Conservation (phyloP, 1,284 basidiomycete species). For the Heliocybe sulcata region DNA sequence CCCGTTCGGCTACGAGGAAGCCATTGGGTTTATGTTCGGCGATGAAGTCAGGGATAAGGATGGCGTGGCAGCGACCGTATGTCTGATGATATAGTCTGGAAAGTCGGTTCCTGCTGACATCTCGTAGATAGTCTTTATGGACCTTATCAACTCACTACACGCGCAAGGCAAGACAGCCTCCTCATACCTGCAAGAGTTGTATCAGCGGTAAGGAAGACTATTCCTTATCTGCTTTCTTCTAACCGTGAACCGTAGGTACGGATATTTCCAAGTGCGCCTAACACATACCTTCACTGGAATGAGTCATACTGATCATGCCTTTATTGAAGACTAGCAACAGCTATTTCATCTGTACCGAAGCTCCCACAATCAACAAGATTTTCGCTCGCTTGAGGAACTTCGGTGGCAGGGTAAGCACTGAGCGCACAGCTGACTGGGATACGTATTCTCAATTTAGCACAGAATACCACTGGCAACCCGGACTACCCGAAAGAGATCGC, state of each 20-base stretch:
- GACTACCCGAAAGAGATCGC: constrained; percentile 59
- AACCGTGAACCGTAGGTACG: constrained; percentile 27
- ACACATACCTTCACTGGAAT: background rate
- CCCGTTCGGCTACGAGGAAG: constrained; percentile 83
- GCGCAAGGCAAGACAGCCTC: constrained; percentile 44
- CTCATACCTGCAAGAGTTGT: constrained; percentile 55
- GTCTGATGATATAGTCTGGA: constrained; percentile 8
- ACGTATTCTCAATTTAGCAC: constrained; percentile 1
- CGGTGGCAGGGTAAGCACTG: constrained; percentile 28
- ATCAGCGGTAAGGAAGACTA: constrained; percentile 41
- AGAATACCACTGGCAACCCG: constrained; percentile 17
- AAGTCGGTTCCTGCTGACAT: background rate
- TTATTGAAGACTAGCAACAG: constrained; percentile 66
- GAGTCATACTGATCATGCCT: background rate
- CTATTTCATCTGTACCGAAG: constrained; percentile 72
- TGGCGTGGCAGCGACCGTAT: constrained; percentile 69
- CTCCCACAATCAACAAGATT: constrained; percentile 54
- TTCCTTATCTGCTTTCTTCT: background rate
- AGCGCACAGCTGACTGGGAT: background rate
- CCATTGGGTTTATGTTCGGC: constrained; percentile 84
- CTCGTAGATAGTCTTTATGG: constrained; percentile 55
- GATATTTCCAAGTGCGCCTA: constrained; percentile 45
- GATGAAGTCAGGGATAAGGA: constrained; percentile 76
- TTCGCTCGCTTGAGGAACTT: constrained; percentile 60
- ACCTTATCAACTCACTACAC: constrained; percentile 49